phyloP scores from a whole-genome alignment of 2,329 filamentous ascomycete species.

The Claviceps fusiformis region DNA sequence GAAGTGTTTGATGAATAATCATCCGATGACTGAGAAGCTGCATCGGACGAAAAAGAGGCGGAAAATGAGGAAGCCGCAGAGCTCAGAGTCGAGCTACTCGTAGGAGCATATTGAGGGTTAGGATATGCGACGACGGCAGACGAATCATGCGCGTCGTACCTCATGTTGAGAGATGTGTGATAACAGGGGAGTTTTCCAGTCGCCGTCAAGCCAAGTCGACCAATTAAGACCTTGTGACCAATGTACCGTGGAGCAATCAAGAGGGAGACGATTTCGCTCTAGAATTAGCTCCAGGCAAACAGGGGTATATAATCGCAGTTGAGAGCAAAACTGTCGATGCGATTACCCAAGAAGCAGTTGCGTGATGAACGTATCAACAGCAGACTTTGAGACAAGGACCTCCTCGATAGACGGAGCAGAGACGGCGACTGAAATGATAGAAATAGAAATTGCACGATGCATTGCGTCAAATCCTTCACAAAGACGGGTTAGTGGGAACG shows the following conservation, averaged over 20 bases:
- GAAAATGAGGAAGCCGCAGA: constrained; percentile 65
- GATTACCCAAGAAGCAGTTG: constrained; percentile 25
- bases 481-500: constrained; percentile 9
- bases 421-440: constrained; percentile 48
- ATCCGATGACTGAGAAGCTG: constrained; percentile 55
- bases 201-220: constrained; percentile 39
- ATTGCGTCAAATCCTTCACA: constrained; percentile 34
- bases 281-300: constrained; percentile 24
- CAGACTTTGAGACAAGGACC: constrained; percentile 40
- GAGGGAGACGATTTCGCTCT: constrained; percentile 15
- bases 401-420: constrained; percentile 46
- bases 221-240: constrained; percentile 27
- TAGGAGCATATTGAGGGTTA: constrained; percentile 38
- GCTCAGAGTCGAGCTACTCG: constrained; percentile 52
- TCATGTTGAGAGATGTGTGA: constrained; percentile 38
- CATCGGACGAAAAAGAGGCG: constrained; percentile 65
- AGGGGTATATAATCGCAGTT: constrained; percentile 19
- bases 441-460: constrained; percentile 38
- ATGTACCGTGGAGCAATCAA: constrained; percentile 18
- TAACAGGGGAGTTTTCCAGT: constrained; percentile 33
- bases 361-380: constrained; percentile 25
- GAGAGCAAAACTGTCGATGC: constrained; percentile 24
- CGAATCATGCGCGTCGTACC: constrained; percentile 38
- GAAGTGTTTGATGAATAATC: constrained; percentile 49
- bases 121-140: constrained; percentile 33